Conservation (phyloP, 768 basidiomycete genomes). For the Boletus rufocinnamomeus region DNA sequence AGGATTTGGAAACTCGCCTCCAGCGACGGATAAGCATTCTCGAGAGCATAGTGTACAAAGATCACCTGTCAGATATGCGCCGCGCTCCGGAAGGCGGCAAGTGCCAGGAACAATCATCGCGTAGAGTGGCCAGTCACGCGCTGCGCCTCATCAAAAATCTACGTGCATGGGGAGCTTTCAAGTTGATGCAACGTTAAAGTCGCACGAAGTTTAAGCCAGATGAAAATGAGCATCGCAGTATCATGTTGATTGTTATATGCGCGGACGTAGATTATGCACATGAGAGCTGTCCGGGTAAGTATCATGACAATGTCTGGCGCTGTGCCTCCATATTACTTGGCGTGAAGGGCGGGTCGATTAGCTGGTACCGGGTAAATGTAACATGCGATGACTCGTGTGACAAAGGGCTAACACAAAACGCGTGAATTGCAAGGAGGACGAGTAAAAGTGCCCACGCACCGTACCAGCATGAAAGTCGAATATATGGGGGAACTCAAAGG, state of each 20-base stretch:
- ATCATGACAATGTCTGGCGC: slow-evolving; percentile 15
- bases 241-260: slow-evolving; percentile 4
- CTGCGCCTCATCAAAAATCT: background rate
- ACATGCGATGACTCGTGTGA: slow-evolving; percentile 1
- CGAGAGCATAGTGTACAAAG: background rate
- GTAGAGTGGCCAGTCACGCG: too few species aligned
- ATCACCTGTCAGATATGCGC: background rate
- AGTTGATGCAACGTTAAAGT: background rate
- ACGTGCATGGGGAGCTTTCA: background rate
- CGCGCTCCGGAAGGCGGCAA: background rate
- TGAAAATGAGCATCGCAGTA: slow-evolving; percentile 2
- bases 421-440: background rate
- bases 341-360: slow-evolving; percentile 15
- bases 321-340: slow-evolving; percentile 5
- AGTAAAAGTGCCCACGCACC: slow-evolving; percentile 9
- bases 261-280: slow-evolving; percentile 23
- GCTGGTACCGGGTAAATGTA: slow-evolving; percentile 4
- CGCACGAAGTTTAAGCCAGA: background rate
- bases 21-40: background rate
- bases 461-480: background rate
- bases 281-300: slow-evolving; percentile 10
- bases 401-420: background rate
- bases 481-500: slow-evolving; percentile 5
- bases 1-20: background rate
- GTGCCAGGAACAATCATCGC: too few species aligned